These are phyloP conservation scores for Mediolabrus comicus DNA, from an alignment of 108 stramenopile genomes.

Conservation along the genomic window DNA sequence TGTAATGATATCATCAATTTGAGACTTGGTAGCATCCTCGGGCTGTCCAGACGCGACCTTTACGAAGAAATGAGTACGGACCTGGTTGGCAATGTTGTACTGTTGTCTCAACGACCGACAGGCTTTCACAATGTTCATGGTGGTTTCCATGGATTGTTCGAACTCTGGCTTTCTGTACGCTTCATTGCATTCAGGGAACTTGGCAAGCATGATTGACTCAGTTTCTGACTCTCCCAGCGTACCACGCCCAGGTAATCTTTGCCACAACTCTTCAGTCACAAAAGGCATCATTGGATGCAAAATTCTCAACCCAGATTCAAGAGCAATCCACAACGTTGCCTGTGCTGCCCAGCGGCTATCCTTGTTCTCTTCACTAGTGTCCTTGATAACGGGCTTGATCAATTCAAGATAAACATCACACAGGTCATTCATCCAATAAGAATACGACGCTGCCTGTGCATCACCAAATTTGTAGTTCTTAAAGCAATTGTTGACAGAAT, in stretches of 20 bases:
- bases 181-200: constrained; percentile 78
- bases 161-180: constrained; percentile 54
- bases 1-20: constrained; percentile 78
- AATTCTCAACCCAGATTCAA: constrained; percentile 91
- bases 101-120: constrained; percentile 79
- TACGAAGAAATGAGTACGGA: constrained; percentile 81
- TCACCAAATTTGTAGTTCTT: constrained; percentile 87
- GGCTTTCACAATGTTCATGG: constrained; percentile 82
- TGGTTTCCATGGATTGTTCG: constrained; percentile 76
- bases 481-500: constrained; percentile 76
- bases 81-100: constrained; percentile 86
- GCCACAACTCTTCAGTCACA: constrained; percentile 99
- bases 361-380: constrained; percentile 66
- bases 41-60: constrained; percentile 57
- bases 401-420: constrained; percentile 97
- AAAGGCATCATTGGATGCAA: constrained; percentile 99
- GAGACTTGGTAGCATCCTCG: constrained; percentile 43
- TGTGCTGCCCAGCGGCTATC: constrained; percentile 90
- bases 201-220: constrained; percentile 93
- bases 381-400: constrained; percentile 95
- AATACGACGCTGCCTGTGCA: constrained; percentile 82
- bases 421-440: constrained; percentile 94
- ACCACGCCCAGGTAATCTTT: constrained; percentile 97
- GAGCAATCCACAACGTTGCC: constrained; percentile 88
- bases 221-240: constrained; percentile 82